Percentiles rank a stretch among this genome's conserved stretches.
phyloP scores from a whole-genome alignment of 352 stramenopile genomes.

The Globisporangium viniferum region DNA sequence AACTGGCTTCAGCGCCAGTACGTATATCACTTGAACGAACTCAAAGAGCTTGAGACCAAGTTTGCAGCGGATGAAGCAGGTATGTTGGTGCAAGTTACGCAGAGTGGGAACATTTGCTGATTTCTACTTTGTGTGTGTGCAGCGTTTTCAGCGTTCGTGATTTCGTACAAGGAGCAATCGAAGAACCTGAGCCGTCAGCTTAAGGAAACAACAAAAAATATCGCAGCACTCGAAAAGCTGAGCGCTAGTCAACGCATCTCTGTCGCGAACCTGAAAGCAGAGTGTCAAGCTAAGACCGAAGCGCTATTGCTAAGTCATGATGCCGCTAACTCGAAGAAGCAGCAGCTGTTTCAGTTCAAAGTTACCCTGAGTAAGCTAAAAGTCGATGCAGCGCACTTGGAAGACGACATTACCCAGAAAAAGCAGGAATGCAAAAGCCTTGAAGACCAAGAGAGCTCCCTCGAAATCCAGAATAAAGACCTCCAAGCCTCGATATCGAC shows the following conservation, averaged over 20 bases:
- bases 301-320: not conserved
- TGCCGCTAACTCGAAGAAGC: not conserved
- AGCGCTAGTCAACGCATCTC: not conserved
- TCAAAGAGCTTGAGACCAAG: conserved; percentile 9
- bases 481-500: not conserved
- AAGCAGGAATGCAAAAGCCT: not conserved
- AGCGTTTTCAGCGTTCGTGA: not conserved
- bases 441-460: not conserved
- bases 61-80: conserved; percentile 9
- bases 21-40: conserved; percentile 9
- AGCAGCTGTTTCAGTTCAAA: conserved; percentile 10
- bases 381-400: conserved; percentile 2
- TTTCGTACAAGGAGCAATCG: conserved; percentile 8
- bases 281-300: conserved; percentile 8
- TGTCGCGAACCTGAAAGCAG: not conserved
- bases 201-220: not conserved
- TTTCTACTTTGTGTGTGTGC: not conserved
- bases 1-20: conserved; percentile 14
- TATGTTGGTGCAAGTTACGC: not conserved
- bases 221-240: not conserved
- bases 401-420: not conserved
- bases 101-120: not conserved
- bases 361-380: conserved; percentile 2
- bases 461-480: conserved; percentile 3
- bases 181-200: not conserved